These are phyloP conservation scores for Mycena galopus DNA, from an alignment of 768 basidiomycete species.

Conservation along the genomic window DNA sequence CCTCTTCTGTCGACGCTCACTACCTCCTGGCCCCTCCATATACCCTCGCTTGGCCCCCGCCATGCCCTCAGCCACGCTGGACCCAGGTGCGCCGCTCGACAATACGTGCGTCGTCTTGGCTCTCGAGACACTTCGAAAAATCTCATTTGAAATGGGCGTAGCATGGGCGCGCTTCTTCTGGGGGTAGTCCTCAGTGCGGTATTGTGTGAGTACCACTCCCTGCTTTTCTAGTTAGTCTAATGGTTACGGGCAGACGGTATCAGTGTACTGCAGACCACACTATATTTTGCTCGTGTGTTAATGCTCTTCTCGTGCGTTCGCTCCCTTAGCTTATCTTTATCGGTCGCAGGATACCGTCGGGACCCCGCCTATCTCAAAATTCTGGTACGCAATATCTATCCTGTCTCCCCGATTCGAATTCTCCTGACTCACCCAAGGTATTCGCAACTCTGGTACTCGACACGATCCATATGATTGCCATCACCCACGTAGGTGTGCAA, in stretches of 20 bases:
- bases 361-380: slow-evolving; percentile 58
- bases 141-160: not conserved
- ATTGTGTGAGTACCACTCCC: not conserved
- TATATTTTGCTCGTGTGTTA: slow-evolving; percentile 56
- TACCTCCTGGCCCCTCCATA: not conserved
- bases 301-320: not conserved
- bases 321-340: not conserved
- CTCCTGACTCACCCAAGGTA: slow-evolving; percentile 51
- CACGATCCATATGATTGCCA: slow-evolving; percentile 59
- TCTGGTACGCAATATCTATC: slow-evolving; percentile 46
- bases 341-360: slow-evolving; percentile 48
- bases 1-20: too few species aligned
- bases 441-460: slow-evolving; percentile 56
- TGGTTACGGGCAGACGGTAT: slow-evolving; percentile 42
- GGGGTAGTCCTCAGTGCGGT: not conserved
- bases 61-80: not conserved
- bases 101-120: not conserved
- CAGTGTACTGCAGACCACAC: slow-evolving; percentile 60
- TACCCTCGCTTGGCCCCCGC: not conserved
- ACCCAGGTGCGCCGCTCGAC: not conserved
- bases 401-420: not conserved
- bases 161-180: not conserved
- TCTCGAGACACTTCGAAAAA: too few species aligned
- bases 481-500: slow-evolving; percentile 57
- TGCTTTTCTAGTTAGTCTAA: not conserved